Evolutionary conservation across 176 grass and related monocot species (phyloP).

Genomic region (Areca catechu): DNA sequence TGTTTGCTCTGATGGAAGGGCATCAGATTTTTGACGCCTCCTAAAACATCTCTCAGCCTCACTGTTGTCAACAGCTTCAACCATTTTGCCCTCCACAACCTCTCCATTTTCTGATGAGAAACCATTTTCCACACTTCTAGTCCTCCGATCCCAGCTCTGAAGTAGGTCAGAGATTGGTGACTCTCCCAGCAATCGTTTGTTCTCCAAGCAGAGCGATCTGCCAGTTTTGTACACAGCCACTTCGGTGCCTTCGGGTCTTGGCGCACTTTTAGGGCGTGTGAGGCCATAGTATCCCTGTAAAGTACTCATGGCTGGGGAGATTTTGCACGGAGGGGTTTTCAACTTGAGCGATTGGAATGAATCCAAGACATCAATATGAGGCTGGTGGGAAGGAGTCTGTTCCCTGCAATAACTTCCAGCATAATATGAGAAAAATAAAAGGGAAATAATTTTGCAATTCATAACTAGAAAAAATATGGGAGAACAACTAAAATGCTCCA

Average conservation of each 20-base stretch:
- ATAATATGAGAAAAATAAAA: conserved; percentile 15
- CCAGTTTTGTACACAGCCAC: conserved; percentile 41
- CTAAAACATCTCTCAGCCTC: conserved; percentile 55
- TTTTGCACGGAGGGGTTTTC: conserved; percentile 52
- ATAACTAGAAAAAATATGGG: too few relatives aligned
- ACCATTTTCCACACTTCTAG: conserved; percentile 29
- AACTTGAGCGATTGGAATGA: conserved; percentile 44
- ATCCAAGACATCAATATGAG: conserved; percentile 58
- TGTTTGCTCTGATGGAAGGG: background rate
- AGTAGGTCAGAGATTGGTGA: conserved; percentile 48
- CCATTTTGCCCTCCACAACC: conserved; percentile 13
- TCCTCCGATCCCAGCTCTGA: conserved; percentile 44
- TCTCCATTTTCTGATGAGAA: conserved; percentile 42
- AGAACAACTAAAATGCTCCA: too few relatives aligned
- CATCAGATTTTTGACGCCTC: conserved; percentile 64
- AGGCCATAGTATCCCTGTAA: conserved; percentile 91
- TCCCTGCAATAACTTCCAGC: conserved; percentile 47
- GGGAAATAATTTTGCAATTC: too few relatives aligned
- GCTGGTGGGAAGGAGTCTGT: conserved; percentile 43
- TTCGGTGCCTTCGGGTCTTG: conserved; percentile 30
- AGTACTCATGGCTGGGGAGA: conserved; percentile 82
- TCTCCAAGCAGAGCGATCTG: conserved; percentile 40
- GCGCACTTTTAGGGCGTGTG: conserved; percentile 40
- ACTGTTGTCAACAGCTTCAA: conserved; percentile 21
- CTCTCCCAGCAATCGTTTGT: conserved; percentile 39